Percentiles rank a stretch among this genome's conserved stretches.
phyloP scores from a whole-genome alignment of 306 rosid genomes.

The Rosa persica region DNA sequence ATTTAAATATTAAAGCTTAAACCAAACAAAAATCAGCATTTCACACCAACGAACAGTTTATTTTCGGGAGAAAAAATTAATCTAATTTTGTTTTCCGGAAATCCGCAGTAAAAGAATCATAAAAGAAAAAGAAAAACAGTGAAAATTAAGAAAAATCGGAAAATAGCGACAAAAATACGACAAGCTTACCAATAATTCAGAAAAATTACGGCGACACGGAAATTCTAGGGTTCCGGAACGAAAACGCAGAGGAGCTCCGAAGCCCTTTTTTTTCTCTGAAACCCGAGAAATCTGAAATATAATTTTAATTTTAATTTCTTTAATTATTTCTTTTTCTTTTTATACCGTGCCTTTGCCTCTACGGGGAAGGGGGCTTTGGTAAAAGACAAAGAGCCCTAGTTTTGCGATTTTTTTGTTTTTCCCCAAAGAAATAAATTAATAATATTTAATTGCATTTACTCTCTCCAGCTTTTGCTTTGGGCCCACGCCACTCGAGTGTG shows the following conservation, averaged over 20 bases:
- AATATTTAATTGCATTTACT: conserved; percentile 12
- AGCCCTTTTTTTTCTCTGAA: conserved; percentile 29
- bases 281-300: conserved; percentile 28
- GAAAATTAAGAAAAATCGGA: conserved; percentile 20
- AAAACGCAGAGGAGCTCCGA: conserved; percentile 26
- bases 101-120: conserved; percentile 20
- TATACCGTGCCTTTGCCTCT: conserved; percentile 25
- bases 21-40: conserved; percentile 22
- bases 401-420: not conserved
- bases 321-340: not conserved
- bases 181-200: conserved; percentile 46
- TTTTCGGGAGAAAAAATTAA: not conserved
- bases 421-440: not conserved
- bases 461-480: not conserved
- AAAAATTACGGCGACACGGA: conserved; percentile 35
- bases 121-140: not conserved
- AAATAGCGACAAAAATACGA: conserved; percentile 24
- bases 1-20: not conserved
- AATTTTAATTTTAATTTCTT: not conserved
- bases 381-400: conserved; percentile 2
- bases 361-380: not conserved
- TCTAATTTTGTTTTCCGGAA: conserved; percentile 3
- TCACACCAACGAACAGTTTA: conserved; percentile 15
- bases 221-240: conserved; percentile 41
- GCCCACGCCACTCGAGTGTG: not conserved